Base-by-base conservation (phyloP, 352 stramenopile species). In the Phytophthora pinifolia region DNA sequence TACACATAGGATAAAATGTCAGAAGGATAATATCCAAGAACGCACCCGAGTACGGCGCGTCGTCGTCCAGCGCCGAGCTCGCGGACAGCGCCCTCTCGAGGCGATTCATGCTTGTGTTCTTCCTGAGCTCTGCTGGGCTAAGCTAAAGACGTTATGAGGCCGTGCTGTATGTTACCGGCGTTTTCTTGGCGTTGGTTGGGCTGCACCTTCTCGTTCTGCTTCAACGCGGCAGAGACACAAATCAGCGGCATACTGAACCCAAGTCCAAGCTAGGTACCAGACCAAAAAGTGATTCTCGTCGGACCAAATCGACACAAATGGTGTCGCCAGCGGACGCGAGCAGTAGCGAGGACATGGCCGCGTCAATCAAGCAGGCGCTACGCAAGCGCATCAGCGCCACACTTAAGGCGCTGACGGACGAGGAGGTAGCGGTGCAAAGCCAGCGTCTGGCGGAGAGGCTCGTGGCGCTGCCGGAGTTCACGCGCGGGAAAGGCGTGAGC, bases 401-500 rank as follows among this genome's bases (percentile, higher is more conserved):
- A 27, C 55, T 95, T 9, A 67, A 69, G 10, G 55, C 62, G 4
- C 51, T 88, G 20, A 55, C 73, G 13, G 48, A 74, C 22, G 49
- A 25, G 1, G 71, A 80, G n/a, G 71, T 96, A 25, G 58, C 57
- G 12, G 54, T 45, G 14, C 72, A 92, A 46, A 94, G 83, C 55
- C 47, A 50, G 7, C 58, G 57, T 3, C 54, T 96, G 34, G 63
- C 79, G 1, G 49, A 70, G 22, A 59, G 70, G 37, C 48, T 96
- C 22, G 59, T 57, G 14, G 53, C 55, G 10, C 70, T 91, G 42
- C 71, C 80, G 3, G 76, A 80, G 36, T 91, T 92, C 48, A 38
- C 43, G 14, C 37, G 49, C 8, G 74, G 73, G 1, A 57, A 49
- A 10, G 61, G 64, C 0, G 47, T 96, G 36, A 92, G 83, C 57